Percentiles rank a stretch among this genome's conserved stretches.
Conservation (phyloP, 805 yeast genomes). For the Nadsonia fulvescens region DNA sequence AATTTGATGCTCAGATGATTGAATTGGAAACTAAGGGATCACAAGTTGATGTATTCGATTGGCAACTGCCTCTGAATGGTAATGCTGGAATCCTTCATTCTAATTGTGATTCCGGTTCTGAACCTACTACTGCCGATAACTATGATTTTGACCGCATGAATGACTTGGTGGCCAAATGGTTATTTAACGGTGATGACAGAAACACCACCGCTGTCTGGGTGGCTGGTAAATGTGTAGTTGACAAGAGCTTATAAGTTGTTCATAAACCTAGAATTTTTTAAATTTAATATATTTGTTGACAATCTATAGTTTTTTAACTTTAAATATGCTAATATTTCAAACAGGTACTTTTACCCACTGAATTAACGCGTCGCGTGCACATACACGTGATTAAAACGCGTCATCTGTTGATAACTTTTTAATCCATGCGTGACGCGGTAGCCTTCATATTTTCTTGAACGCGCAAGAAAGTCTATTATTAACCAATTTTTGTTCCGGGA, state of each 20-base stretch:
- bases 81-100: constrained; percentile 5
- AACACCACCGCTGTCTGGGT: constrained; percentile 72
- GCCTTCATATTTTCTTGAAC: no score
- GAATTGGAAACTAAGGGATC: constrained; percentile 38
- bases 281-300: constrained; percentile 1
- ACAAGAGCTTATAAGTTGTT: no score
- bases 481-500: no score
- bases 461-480: no score
- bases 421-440: no score
- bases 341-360: constrained; percentile 1
- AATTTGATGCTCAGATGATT: constrained; percentile 69
- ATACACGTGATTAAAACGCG: no score
- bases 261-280: no score
- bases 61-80: constrained; percentile 29
- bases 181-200: constrained; percentile 86
- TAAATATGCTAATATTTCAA: constrained; percentile 1
- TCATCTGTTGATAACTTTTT: no score
- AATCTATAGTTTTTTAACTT: background rate
- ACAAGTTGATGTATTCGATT: constrained; percentile 55
- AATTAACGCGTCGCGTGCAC: no score
- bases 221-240: constrained; percentile 47
- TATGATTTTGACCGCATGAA: constrained; percentile 30
- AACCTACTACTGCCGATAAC: constrained; percentile 9
- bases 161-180: constrained; percentile 69
- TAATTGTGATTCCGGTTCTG: constrained; percentile 1